Evolutionary conservation across 495 filamentous ascomycete genomes (phyloP).

Genomic region (Talaromyces adpressus): DNA sequence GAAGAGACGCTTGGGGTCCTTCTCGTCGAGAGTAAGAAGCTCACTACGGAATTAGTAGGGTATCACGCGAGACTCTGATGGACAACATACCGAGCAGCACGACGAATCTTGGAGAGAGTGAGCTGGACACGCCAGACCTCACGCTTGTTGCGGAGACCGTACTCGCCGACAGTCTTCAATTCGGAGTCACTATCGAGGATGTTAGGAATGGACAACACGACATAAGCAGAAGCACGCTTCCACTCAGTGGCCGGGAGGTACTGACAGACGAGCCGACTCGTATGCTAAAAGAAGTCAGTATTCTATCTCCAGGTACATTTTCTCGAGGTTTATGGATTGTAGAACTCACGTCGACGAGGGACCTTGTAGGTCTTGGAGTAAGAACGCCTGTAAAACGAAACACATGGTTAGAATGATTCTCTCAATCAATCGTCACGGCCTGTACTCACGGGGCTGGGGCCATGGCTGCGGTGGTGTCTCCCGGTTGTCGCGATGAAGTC

Average conservation of each 20-base stretch:
- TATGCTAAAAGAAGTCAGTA: slow-evolving; percentile 54
- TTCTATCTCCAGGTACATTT: background rate
- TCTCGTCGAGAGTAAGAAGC: slow-evolving; percentile 99
- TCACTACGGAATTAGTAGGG: slow-evolving; percentile 65
- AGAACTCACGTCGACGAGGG: slow-evolving; percentile 57
- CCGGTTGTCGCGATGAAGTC: slow-evolving; percentile 26
- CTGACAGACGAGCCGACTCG: slow-evolving; percentile 99
- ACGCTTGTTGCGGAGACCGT: slow-evolving; percentile 99
- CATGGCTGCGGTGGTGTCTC: slow-evolving; percentile 39
- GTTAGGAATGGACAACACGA: slow-evolving; percentile 57
- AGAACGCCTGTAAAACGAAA: slow-evolving; percentile 39
- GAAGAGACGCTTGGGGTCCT: slow-evolving; percentile 99
- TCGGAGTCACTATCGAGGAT: slow-evolving; percentile 79
- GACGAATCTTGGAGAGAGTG: slow-evolving; percentile 99
- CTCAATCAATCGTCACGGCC: background rate
- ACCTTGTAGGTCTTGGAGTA: slow-evolving; percentile 99
- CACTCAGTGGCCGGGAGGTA: slow-evolving; percentile 90
- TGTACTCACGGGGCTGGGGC: slow-evolving; percentile 45
- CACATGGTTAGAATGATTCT: slow-evolving; percentile 22
- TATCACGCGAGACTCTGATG: no score
- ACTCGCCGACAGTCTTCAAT: slow-evolving; percentile 98
- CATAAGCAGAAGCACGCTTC: slow-evolving; percentile 96
- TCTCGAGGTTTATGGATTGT: background rate
- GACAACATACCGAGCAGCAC: slow-evolving; percentile 90
- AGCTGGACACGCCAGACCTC: slow-evolving; percentile 99